These are phyloP conservation scores for Letharia columbiana DNA, from an alignment of 495 filamentous ascomycete species.

Conservation along the genomic window DNA sequence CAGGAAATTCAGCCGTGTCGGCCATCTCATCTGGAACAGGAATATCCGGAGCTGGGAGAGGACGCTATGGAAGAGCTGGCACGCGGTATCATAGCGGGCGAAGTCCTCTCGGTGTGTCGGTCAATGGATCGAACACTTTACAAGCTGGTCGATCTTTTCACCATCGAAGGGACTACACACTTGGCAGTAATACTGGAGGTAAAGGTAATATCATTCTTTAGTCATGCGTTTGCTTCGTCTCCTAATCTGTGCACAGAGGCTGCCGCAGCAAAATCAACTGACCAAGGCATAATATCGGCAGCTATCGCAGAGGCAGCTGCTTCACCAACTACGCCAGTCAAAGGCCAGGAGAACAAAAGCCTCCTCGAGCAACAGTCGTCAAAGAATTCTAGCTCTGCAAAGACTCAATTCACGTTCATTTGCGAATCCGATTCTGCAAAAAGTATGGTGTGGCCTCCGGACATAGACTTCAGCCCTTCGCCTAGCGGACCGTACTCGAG, in stretches of 20 bases:
- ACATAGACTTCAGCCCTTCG: slow-evolving; percentile 31
- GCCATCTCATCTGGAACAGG: slow-evolving; percentile 45
- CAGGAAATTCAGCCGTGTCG: slow-evolving; percentile 39
- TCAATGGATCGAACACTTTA: slow-evolving; percentile 44
- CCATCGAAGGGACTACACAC: slow-evolving; percentile 14
- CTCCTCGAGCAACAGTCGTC: slow-evolving; percentile 61
- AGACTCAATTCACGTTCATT: slow-evolving; percentile 86
- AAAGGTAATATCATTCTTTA: slow-evolving; percentile 22
- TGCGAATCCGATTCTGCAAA: slow-evolving; percentile 68
- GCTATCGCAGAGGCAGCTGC: slow-evolving; percentile 87
- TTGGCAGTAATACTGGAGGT: background rate
- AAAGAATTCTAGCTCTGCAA: slow-evolving; percentile 50
- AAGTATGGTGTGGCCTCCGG: slow-evolving; percentile 45
- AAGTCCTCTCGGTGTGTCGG: slow-evolving; percentile 53
- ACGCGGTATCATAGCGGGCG: slow-evolving; percentile 47
- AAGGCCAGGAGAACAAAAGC: slow-evolving; percentile 64
- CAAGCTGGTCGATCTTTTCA: slow-evolving; percentile 28
- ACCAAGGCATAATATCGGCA: slow-evolving; percentile 73
- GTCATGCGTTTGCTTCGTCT: background rate
- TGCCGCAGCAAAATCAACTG: slow-evolving; percentile 26
- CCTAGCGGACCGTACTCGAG: slow-evolving; percentile 30
- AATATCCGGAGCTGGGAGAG: slow-evolving; percentile 70
- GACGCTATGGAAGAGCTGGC: slow-evolving; percentile 58
- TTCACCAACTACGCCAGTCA: slow-evolving; percentile 46
- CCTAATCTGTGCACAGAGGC: slow-evolving; percentile 20